Conservation (phyloP, 2,329 filamentous ascomycete species). For the Pseudopithomyces maydicus region DNA sequence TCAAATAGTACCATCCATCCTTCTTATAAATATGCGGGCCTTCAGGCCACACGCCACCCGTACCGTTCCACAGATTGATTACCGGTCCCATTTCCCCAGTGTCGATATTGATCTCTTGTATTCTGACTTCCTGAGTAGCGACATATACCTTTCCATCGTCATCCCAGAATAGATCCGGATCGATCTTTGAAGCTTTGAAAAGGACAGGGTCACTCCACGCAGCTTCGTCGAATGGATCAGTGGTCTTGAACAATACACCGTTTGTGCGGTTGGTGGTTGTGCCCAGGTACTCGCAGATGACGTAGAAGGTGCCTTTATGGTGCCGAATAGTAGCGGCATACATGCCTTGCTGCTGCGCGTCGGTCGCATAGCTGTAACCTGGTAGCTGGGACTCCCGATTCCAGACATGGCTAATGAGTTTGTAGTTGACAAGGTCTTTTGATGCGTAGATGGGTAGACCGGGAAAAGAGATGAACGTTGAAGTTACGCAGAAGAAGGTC, state of each 20-base stretch:
- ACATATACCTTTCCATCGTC: constrained; percentile 60
- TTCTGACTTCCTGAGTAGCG: constrained; percentile 32
- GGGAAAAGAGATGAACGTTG: not conserved
- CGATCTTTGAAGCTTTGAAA: constrained; percentile 36
- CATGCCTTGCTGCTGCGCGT: constrained; percentile 22
- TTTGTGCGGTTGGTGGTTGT: not conserved
- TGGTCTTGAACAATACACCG: constrained; percentile 15
- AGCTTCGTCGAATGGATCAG: constrained; percentile 10
- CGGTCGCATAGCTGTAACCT: constrained; percentile 14
- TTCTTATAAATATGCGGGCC: constrained; percentile 45
- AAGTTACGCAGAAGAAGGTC: not conserved
- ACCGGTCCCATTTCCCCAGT: constrained; percentile 34
- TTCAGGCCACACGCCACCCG: constrained; percentile 37
- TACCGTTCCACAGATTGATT: constrained; percentile 44
- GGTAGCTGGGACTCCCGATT: constrained; percentile 24
- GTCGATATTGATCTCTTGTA: constrained; percentile 37
- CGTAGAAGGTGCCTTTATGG: constrained; percentile 25
- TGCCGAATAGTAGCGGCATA: constrained; percentile 30
- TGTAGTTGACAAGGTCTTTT: not conserved
- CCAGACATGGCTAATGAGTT: constrained; percentile 20
- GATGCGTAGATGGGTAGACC: not conserved
- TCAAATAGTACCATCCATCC: constrained; percentile 42
- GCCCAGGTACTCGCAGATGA: constrained; percentile 23
- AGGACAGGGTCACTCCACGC: constrained; percentile 23
- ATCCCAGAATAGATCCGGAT: constrained; percentile 63